Evolutionary conservation across 83 land plant species (phyloP), one percentile per base, ranked within the genome.

Genomic region (Diphasiastrum complanatum): DNA sequence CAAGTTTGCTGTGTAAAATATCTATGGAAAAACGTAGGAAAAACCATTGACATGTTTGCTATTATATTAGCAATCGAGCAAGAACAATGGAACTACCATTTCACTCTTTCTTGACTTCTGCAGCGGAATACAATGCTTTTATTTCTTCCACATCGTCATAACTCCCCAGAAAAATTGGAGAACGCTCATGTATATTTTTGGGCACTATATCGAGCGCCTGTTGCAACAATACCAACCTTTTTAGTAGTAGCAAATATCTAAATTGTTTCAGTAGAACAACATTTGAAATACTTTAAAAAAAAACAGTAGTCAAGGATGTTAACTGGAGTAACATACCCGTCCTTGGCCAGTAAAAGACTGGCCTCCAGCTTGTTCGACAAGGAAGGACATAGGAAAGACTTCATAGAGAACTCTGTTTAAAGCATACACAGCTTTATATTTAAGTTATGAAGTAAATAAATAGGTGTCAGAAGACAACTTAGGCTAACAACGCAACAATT

Each of bases 331-430:
- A 8, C 81, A 46, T 85, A 92, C 98, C 80, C 86, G 63, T 69
- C 65, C 65, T 64, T 85, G 81, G 51, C 98, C 98, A 0, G 98
- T 89, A 52, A 92, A 92, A 32, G 98, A 74, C 40, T 89, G 96
- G 2, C 98, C 98, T 35, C 98, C 96, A 33, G 98, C 98, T 80
- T 92, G 88, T 45, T 92, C 98, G 81, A 89, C 84, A 66, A 92
- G 77, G 71, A 85, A 92, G 23, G 98, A 83, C 98, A 89, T 92
- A 12, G 98, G 98, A 50, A 92, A 92, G 27, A 92, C 98, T 72
- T 92, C 96, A 66, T 92, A 92, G 8, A 92, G 79, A 52, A 92
- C 96, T 47, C 96, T 89, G n/a, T n/a, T n/a, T n/a, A n/a, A n/a
- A n/a, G n/a, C n/a, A n/a, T n/a, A n/a, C n/a, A n/a, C n/a, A n/a